These are phyloP conservation scores for Gynandropsis gynandra DNA, from an alignment of 345 rosid genomes.

Conservation along the genomic window DNA sequence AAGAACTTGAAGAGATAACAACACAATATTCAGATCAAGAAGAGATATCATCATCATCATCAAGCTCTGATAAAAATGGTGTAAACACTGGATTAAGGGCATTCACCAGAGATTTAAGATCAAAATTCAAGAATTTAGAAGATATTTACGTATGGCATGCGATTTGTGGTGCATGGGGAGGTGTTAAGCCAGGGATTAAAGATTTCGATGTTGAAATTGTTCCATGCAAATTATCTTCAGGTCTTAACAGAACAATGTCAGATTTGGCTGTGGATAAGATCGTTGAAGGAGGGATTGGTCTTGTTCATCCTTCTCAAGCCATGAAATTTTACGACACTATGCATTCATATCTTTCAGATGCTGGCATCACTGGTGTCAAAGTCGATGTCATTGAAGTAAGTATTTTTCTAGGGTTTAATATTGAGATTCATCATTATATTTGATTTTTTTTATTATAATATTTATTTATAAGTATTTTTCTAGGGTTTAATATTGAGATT, in stretches of 20 bases:
- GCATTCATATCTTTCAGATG: conserved; percentile 70
- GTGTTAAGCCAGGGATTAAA: conserved; percentile 57
- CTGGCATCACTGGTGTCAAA: conserved; percentile 71
- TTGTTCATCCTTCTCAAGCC: conserved; percentile 64
- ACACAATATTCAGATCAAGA: conserved; percentile 11
- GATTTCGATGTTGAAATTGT: conserved; percentile 42
- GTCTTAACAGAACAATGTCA: conserved; percentile 53
- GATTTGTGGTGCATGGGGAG: conserved; percentile 85
- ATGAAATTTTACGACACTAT: conserved; percentile 60
- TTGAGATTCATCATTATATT: too few relatives aligned
- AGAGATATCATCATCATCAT: too few relatives aligned
- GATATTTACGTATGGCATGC: conserved; percentile 34
- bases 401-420: not conserved
- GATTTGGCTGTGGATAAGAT: conserved; percentile 79
- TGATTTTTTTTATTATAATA: too few relatives aligned
- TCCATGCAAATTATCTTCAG: conserved; percentile 41
- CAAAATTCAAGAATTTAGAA: conserved; percentile 51
- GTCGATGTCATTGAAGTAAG: conserved; percentile 84
- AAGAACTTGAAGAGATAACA: conserved; percentile 45
- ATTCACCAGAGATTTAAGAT: conserved; percentile 57
- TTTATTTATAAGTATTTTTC: too few relatives aligned
- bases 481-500: too few relatives aligned
- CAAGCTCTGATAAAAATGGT: too few relatives aligned
- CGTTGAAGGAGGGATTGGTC: conserved; percentile 68
- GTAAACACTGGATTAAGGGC: conserved; percentile 20